Base-by-base conservation (phyloP, 1,284 basidiomycete genomes). In the Malassezia sympodialis region DNA sequence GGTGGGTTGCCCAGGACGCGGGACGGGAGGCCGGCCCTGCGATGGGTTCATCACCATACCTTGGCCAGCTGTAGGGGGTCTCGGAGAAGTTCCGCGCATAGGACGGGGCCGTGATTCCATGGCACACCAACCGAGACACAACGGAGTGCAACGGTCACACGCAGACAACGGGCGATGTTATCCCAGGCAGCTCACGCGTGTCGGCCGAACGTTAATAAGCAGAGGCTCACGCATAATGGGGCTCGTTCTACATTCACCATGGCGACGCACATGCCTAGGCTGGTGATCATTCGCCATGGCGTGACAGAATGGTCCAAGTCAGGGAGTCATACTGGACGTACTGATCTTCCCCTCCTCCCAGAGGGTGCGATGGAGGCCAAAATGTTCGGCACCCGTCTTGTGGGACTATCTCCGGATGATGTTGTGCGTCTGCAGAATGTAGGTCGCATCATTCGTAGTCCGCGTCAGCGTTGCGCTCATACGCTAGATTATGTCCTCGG, bases 251-350 rank as follows among this genome's bases (percentile, higher is more conserved):
- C 27, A 28, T 27, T 17, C 15, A 39, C 23, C 23, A 37, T 35
- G 46, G 30, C 32, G 28, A 32, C 23, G 35, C 40, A 58, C 43
- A 69, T 73, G 68, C 72, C 72, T 8, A 58, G 68, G 30, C 63
- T 74, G 34, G 64, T 73, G 34, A 56, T 74, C 15, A 63, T 67
- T 26, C 68, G 72, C 12, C 72, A 74, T 53, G 72, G 70, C 52
- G 67, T 64, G 57, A 74, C 72, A 15, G 69, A 68, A 53, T 74
- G 72, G 72, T 66, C 68, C 37, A 63, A 69, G 50, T 64, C 59
- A 12, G 69, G 70, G 12, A 64, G 67, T 55, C 70, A 74, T 51
- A 74, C 72, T 2, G 70, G 72, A 0, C 65, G 69, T 19, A 63
- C 67, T 44, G 69, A 74, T 48, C 59, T 74, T 27, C 53, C 65